phyloP scores from a whole-genome alignment of 306 rosid species.

The Urtica urens region DNA sequence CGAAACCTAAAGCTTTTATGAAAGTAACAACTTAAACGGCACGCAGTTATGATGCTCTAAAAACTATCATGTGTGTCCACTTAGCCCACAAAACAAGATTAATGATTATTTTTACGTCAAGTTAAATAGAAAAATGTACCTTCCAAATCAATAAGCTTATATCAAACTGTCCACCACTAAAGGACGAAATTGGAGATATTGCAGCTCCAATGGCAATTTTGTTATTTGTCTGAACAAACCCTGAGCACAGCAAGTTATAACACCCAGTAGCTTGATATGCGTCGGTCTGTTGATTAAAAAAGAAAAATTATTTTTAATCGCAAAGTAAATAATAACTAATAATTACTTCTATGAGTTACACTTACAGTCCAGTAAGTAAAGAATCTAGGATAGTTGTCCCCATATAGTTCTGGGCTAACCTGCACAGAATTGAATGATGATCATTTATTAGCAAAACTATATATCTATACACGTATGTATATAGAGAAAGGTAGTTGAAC shows the following conservation, averaged over 20 bases:
- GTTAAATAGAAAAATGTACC: slow-evolving; percentile 42
- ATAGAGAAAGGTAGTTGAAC: slow-evolving; percentile 32
- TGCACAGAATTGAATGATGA: slow-evolving; percentile 29
- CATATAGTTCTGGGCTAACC: slow-evolving; percentile 97
- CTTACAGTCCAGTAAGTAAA: slow-evolving; percentile 98
- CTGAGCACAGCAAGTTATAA: slow-evolving; percentile 81
- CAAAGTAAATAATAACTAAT: too few relatives aligned
- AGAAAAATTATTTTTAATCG: neutral
- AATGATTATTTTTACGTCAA: too few relatives aligned
- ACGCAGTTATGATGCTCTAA: too few relatives aligned
- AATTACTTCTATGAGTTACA: neutral
- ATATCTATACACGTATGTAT: slow-evolving; percentile 5
- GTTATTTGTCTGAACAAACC: slow-evolving; percentile 84
- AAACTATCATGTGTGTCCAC: too few relatives aligned
- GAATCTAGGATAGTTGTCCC: slow-evolving; percentile 84
- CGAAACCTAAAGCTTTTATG: too few relatives aligned
- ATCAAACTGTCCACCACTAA: slow-evolving; percentile 73
- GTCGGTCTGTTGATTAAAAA: slow-evolving; percentile 47
- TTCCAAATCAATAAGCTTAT: slow-evolving; percentile 86
- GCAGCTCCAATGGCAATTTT: slow-evolving; percentile 94
- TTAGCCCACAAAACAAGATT: too few relatives aligned
- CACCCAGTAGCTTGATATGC: slow-evolving; percentile 98
- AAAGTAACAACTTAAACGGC: too few relatives aligned
- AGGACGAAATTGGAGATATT: slow-evolving; percentile 80
- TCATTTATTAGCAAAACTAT: slow-evolving; percentile 25